Evolutionary conservation across 495 filamentous ascomycete species (phyloP), one percentile per base, ranked within the genome.

Genomic region (Echria macrotheca): DNA sequence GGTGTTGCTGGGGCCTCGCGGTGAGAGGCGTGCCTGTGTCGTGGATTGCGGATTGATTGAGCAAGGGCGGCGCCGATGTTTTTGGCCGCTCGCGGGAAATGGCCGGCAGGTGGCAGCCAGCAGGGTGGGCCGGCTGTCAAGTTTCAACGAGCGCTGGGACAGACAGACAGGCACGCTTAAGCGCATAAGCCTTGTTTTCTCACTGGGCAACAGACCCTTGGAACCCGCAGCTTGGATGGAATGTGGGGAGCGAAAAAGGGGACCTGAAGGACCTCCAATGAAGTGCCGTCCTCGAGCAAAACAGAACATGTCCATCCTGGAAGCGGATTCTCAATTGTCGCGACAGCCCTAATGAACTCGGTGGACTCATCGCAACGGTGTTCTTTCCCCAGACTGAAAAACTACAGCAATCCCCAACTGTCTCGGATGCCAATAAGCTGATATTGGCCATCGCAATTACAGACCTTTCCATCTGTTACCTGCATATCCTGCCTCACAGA

Each of bases 21-120:
- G 38, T 23, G 39, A 43, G 44, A 17, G 38, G 22, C 38, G 38
- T 41, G 38, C 24, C 38, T 23, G 38, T 22, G 38, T 41, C 38
- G 38, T 41, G 38, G 38, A n/a, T 28, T 41, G 50, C 41, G 14
- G 43, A 36, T 42, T 47, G 38, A 35, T 32, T 12, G 28, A 31
- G 28, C 2, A 36, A 15, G 19, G 35, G 29, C 39, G 29, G 23
- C 44, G 38, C 38, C 40, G 44, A 36, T 41, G 44, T 42, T 41
- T 53, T 53, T 48, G 33, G 50, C 18, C 18, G 18, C 12, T 26
- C 26, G 37, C 38, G 44, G 50, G 37, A 45, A 35, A 53, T 48
- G 50, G 49, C 28, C 40, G 38, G 48, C 50, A 48, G 50, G 44
- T 53, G 50, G 50, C 50, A 46, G 44, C 26, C 31, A 40, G 21